These are phyloP conservation scores for Aspergillus sp. DNA, from an alignment of 2,329 filamentous ascomycete species.

Conservation along the genomic window DNA sequence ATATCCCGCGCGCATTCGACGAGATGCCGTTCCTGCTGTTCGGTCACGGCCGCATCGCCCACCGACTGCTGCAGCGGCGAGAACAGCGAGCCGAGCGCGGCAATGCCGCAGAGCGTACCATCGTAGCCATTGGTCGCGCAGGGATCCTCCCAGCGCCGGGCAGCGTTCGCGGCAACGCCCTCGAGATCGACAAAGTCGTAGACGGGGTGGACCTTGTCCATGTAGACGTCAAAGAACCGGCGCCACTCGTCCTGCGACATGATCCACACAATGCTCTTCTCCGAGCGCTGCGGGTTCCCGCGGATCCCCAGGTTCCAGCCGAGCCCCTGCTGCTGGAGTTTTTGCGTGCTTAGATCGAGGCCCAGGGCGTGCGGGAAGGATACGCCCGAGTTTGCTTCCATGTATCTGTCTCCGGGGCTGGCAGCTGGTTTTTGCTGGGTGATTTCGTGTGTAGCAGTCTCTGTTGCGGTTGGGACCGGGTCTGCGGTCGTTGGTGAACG, in stretches of 20 bases:
- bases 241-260: neutral
- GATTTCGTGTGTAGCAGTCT: neutral
- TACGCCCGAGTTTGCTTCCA: constrained; percentile 4
- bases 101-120: constrained; percentile 19
- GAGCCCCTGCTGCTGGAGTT: neutral
- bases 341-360: neutral
- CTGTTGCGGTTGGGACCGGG: neutral
- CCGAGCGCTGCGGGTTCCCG: neutral
- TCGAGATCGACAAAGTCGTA: constrained; percentile 21
- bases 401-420: neutral
- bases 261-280: constrained; percentile 11
- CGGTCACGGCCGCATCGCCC: neutral
- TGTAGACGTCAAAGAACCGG: constrained; percentile 5
- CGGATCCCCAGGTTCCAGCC: constrained; percentile 14
- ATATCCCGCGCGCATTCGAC: neutral
- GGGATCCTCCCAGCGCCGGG: constrained; percentile 3
- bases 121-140: constrained; percentile 8
- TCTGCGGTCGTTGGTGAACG: neutral
- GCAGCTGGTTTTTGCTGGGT: neutral
- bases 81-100: constrained; percentile 20
- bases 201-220: constrained; percentile 16
- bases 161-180: neutral
- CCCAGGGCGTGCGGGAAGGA: constrained; percentile 2
- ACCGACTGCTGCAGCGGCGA: neutral
- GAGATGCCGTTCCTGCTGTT: neutral